phyloP scores from a whole-genome alignment of 2,329 filamentous ascomycete genomes.

The Aspergillus terreus region DNA sequence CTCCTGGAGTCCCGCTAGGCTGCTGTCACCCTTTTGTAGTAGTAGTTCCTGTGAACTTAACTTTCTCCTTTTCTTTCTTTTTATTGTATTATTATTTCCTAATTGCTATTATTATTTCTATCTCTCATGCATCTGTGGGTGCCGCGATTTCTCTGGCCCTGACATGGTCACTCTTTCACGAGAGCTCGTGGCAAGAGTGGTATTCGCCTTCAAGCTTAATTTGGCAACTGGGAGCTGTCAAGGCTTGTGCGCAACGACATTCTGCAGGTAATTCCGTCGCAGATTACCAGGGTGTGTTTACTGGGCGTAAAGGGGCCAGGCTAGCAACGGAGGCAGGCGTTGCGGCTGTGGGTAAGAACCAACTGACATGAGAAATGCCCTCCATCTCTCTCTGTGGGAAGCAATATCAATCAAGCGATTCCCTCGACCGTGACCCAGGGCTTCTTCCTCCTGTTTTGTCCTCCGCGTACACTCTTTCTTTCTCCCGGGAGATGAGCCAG shows the following conservation, averaged over 20 bases:
- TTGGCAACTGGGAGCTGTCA: slow-evolving; percentile 18
- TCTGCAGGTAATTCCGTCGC: slow-evolving; percentile 26
- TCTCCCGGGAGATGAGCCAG: background rate
- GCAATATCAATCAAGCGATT: slow-evolving; percentile 22
- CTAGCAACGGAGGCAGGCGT: slow-evolving; percentile 19
- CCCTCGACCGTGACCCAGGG: slow-evolving; percentile 13
- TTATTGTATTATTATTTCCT: background rate
- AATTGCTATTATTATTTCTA: background rate
- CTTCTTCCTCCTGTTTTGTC: slow-evolving; percentile 1
- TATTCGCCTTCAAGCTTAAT: slow-evolving; percentile 21
- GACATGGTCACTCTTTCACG: slow-evolving; percentile 23
- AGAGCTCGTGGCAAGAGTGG: slow-evolving; percentile 28
- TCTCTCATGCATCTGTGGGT: slow-evolving; percentile 1
- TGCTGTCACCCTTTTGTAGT: slow-evolving; percentile 21
- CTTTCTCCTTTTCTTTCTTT: slow-evolving; percentile 4
- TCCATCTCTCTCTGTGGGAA: slow-evolving; percentile 14
- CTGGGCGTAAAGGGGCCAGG: slow-evolving; percentile 20
- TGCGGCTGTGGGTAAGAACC: slow-evolving; percentile 10
- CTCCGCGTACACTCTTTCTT: background rate
- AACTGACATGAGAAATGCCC: slow-evolving; percentile 15
- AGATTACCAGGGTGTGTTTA: slow-evolving; percentile 19
- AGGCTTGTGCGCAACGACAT: slow-evolving; percentile 17
- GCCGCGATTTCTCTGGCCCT: slow-evolving; percentile 19
- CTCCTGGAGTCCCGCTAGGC: slow-evolving; percentile 24
- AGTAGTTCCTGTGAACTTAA: slow-evolving; percentile 1